Base-by-base conservation (phyloP, 805 yeast genomes). In the Kodamaea kaohsiungensis region DNA sequence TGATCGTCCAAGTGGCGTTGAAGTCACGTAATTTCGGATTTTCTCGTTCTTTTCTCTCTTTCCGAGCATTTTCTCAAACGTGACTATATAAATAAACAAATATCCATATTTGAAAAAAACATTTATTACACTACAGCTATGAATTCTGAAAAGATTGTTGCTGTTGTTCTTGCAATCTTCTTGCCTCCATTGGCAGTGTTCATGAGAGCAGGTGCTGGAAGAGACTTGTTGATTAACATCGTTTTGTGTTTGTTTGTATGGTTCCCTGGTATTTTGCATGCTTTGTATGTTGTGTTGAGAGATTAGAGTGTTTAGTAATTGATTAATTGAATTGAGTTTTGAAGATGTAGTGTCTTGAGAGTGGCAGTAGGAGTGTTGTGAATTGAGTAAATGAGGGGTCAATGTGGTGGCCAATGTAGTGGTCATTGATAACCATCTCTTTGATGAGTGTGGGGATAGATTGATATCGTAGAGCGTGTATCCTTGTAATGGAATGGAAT, bases 241-340 rank as follows among this genome's bases (percentile, higher is more conserved):
- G 68, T 86, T 56, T 78, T 85, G 62, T 84, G 88, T 77, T 57
- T 76, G 61, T 85, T 81, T 68, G 71, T 77, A 60, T 85, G 86
- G 85, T 86, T 88, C 86, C 95, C 95, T 65, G 92, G 86, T 74
- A 87, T 87, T 72, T 71, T 88, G 61, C 90, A 87, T 67, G 93
- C 93, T 52, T 69, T 86, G 60, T 88, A 84, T 72, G 73, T 86
- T 65, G 89, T 83, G 38, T 63, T 75, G 55, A 67, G 62, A 54
- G 59, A 63, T 55, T 69, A 67, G 46, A 35, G 40, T 27, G 3
- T 22, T 46, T 10, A 10, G 33, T 40, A 43, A 40, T 47, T 30
- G 30, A 40, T 52, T 22, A 22, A 22, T 22, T 22, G 25, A 19
- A 39, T 25, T 40, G 30, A 13, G 12, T 33, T 46, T 25, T 9